phyloP scores from a whole-genome alignment of 1,284 basidiomycete species.

The Amylostereum areolatum region DNA sequence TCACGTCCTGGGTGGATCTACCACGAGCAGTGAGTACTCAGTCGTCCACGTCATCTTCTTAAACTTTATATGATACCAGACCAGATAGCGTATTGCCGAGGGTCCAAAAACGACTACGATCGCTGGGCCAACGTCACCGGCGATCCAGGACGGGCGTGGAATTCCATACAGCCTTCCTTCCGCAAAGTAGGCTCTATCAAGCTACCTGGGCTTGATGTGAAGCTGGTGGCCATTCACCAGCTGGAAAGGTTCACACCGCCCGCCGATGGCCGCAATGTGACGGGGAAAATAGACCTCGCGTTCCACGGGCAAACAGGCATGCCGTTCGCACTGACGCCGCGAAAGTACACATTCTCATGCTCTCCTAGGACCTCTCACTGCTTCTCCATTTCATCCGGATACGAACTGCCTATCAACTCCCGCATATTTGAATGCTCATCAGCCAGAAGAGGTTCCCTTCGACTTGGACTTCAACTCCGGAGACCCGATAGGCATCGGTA shows the following conservation, averaged over 20 bases:
- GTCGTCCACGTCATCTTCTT: background rate
- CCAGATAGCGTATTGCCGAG: slow-evolving; percentile 29
- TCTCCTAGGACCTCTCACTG: slow-evolving; percentile 3
- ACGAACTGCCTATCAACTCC: slow-evolving; percentile 8
- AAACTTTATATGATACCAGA: slow-evolving; percentile 17
- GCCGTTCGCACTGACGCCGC: background rate
- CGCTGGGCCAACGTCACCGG: slow-evolving; percentile 26
- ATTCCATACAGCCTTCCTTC: slow-evolving; percentile 25
- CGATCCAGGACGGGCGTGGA: slow-evolving; percentile 33
- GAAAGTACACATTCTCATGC: background rate
- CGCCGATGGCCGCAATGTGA: background rate
- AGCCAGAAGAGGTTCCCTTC: slow-evolving; percentile 11
- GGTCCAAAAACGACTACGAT: slow-evolving; percentile 31
- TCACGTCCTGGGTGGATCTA: slow-evolving; percentile 25
- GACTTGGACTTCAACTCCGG: slow-evolving; percentile 16
- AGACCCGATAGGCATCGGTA: slow-evolving; percentile 14
- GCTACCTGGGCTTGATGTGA: background rate
- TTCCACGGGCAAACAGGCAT: background rate
- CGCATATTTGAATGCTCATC: slow-evolving; percentile 16
- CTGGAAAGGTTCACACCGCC: background rate
- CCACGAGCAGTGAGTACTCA: slow-evolving; percentile 23
- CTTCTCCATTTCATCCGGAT: slow-evolving; percentile 5
- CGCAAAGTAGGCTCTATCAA: slow-evolving; percentile 17
- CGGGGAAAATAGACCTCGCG: background rate
- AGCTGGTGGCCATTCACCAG: background rate